These are phyloP conservation scores for Didymella exigua DNA, from an alignment of 2,329 filamentous ascomycete species.

Conservation along the genomic window DNA sequence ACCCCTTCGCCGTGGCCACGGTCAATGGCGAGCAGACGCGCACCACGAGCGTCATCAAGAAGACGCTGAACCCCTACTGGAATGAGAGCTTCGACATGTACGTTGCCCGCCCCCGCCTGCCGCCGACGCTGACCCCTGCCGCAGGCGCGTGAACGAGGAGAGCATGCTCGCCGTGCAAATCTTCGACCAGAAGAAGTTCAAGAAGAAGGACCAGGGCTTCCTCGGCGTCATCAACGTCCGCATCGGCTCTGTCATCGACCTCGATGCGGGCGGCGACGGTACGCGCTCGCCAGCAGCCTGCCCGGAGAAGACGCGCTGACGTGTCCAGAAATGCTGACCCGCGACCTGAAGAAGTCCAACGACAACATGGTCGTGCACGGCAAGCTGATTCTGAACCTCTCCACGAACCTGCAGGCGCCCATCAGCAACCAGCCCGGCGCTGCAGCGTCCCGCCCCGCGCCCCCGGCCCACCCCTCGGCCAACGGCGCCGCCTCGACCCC, in stretches of 20 bases:
- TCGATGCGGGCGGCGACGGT: constrained; percentile 92
- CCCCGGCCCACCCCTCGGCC: constrained; percentile 46
- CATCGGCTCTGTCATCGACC: constrained; percentile 90
- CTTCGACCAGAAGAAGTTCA: constrained; percentile 99
- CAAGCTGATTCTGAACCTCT: constrained; percentile 95
- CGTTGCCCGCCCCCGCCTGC: constrained; percentile 40
- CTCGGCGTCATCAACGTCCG: constrained; percentile 97
- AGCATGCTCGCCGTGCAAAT: constrained; percentile 98
- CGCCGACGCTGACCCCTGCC: constrained; percentile 31
- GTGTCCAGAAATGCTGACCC: constrained; percentile 87
- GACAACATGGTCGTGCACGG: constrained; percentile 98
- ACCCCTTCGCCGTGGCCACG: constrained; percentile 96
- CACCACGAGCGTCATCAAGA: constrained; percentile 96
- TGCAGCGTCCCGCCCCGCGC: constrained; percentile 46
- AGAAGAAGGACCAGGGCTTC: constrained; percentile 99
- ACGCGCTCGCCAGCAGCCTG: constrained; percentile 39
- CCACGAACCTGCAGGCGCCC: constrained; percentile 81
- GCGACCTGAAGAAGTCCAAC: constrained; percentile 95
- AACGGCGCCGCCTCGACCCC: constrained; percentile 51
- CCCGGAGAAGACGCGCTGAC: neutral
- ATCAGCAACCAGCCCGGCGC: constrained; percentile 59
- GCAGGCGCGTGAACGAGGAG: constrained; percentile 87
- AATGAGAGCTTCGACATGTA: constrained; percentile 99
- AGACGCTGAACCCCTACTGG: constrained; percentile 99
- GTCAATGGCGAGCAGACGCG: constrained; percentile 97